Conservation (phyloP, 371 early-diverging fungal species). For the Mucor racemosus region DNA sequence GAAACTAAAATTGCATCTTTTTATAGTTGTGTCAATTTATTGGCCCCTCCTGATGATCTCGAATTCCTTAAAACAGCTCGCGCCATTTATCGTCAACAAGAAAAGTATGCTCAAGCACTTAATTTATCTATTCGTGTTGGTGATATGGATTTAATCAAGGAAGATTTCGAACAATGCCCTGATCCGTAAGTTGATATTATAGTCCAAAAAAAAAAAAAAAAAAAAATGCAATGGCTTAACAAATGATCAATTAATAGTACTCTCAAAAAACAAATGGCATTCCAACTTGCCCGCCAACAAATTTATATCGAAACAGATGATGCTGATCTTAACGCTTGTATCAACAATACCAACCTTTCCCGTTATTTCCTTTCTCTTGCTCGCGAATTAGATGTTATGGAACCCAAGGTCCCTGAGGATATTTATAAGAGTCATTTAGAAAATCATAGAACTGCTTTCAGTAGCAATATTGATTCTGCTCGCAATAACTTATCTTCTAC, state of each 20-base stretch:
- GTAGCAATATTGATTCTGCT: constrained; percentile 87
- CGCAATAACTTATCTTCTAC: constrained; percentile 95
- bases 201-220: constrained; percentile 8
- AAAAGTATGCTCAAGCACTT: constrained; percentile 82
- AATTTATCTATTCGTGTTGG: constrained; percentile 86
- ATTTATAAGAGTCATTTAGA: constrained; percentile 97
- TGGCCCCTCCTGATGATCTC: constrained; percentile 90
- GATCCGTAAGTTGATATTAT: constrained; percentile 68
- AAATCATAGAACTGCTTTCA: constrained; percentile 72
- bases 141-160: constrained; percentile 79
- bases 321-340: constrained; percentile 79
- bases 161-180: constrained; percentile 86
- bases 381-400: constrained; percentile 91
- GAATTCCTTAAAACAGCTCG: constrained; percentile 87
- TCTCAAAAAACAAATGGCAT: constrained; percentile 93
- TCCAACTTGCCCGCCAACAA: constrained; percentile 91
- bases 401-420: constrained; percentile 96
- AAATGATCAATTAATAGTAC: constrained; percentile 41
- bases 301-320: constrained; percentile 83
- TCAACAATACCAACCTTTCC: constrained; percentile 87
- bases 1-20: neutral
- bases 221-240: constrained; percentile 11
- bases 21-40: constrained; percentile 85
- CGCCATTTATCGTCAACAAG: constrained; percentile 85
- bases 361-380: constrained; percentile 89